Base-by-base conservation (phyloP, 164 flowering plant species). In the Chimonanthus praecox region DNA sequence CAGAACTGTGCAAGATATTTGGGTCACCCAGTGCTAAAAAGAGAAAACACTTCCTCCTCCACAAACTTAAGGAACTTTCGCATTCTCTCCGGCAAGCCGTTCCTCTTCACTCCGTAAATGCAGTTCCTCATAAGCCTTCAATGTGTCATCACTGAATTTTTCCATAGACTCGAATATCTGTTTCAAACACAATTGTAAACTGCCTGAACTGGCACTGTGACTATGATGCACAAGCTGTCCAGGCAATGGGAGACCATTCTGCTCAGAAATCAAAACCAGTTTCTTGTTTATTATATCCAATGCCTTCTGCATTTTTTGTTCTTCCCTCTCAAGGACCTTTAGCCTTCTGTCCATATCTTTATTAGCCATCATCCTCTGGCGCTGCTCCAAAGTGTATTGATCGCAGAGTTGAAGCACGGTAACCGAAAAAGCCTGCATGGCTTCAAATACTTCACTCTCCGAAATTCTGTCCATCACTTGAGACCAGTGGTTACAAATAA, bases 151-250 rank as follows among this genome's bases (percentile, higher is more conserved):
- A 3, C 87, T 74, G 71, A 88, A 93, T 82, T 77, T 87, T 78
- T 90, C 94, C 95, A 94, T 87, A 60, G 98, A 87, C 76, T 86
- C 94, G 78, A 96, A 92, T 49, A 90, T 83, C 49, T 80, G 85
- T 58, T 82, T 86, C 76, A 96, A 78, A 76, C 90, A 84, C 0
- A 79, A 81, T 71, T 88, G 97, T 13, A 92, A 72, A 73, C 87
- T 87, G 20, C 76, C 70, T 49, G 45, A 49, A 73, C 69, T 85
- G 70, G 83, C 81, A 11, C 86, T 81, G 64, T 83, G 92, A 58
- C 86, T 81, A 75, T 82, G 89, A 76, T 83, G 85, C 60, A 54
- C 60, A 64, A 78, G 72, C 44, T 84, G 79, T 16, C 85, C 88
- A 48, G 84, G 62, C 43, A 76, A 47, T 5, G 86, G 69, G 16